Evolutionary conservation across 768 basidiomycete genomes (phyloP), one percentile per base, ranked within the genome.

Genomic region (Boletus sp.): DNA sequence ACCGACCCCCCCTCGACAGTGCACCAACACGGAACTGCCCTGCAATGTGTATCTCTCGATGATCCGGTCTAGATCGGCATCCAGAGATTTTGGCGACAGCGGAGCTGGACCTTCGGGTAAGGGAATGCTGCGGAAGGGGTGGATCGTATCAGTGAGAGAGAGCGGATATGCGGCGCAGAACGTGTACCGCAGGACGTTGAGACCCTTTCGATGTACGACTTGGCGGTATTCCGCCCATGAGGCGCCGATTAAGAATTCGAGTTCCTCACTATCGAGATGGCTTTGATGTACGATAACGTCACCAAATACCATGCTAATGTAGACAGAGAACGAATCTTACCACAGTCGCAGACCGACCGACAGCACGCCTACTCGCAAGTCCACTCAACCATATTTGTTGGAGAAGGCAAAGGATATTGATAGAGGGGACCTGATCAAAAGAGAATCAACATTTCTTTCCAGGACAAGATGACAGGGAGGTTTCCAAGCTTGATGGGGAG

Each of bases 1-100:
- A 3, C 95, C 95, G 7, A 98, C 89, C 4, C 96, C 96, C 15
- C 95, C 95, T 17, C 95, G 84, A 69, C 96, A 98, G 64, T 98
- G 96, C 12, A 89, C 89, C 11, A 96, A 80, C 9, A 94, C 80
- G 9, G 83, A 79, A 0, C 82, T 67, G 3, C 94, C 92, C 6
- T 75, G 76, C 4, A 94, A 76, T 1, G 94, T 89, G 66, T 96
- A 96, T 5, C 71, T 70, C 20, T 82, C 71, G 42, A 94, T 86
- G 53, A 96, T 71, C 44, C 78, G 75, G 7, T 79, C 77, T 4
- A 98, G 75, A 54, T 89, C 80, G 0, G 68, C 75, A 67, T 97
- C 90, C 32, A 98, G 74, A 15, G 67, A 77, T 7, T 76, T 75
- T 7, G 84, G 71, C 17, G 79, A 77, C 1, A 77, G 71, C 0